These are phyloP conservation scores for Phytophthora hybrid DNA, from an alignment of 352 stramenopile genomes.

Conservation along the genomic window DNA sequence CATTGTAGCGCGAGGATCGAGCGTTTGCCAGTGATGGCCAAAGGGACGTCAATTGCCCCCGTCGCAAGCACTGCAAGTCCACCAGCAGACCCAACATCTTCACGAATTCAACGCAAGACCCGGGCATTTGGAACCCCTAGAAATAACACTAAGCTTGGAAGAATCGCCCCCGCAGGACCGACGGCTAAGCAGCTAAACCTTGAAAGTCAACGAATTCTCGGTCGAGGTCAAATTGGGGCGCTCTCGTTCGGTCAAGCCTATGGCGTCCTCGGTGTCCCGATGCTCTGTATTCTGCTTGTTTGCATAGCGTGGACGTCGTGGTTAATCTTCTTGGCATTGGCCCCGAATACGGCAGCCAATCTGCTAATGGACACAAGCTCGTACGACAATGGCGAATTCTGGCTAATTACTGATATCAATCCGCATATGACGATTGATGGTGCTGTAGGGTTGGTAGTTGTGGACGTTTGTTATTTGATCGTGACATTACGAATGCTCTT, in stretches of 20 bases:
- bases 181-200: conserved; percentile 1
- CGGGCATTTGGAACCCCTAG: not conserved
- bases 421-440: conserved; percentile 4
- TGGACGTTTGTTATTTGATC: conserved; percentile 21
- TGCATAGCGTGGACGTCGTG: conserved; percentile 32
- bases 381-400: conserved; percentile 38
- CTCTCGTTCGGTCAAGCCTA: conserved; percentile 19
- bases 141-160: not conserved
- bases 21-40: not conserved
- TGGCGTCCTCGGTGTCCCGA: conserved; percentile 21
- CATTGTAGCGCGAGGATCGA: not conserved
- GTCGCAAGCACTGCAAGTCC: not conserved
- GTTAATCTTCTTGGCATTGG: conserved; percentile 27
- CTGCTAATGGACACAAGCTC: conserved; percentile 33
- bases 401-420: conserved; percentile 25
- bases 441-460: conserved; percentile 15
- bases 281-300: conserved; percentile 18
- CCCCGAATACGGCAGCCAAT: conserved; percentile 33
- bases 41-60: conserved; percentile 2
- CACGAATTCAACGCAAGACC: not conserved
- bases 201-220: not conserved
- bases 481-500: conserved; percentile 34
- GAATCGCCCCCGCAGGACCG: not conserved
- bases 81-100: not conserved
- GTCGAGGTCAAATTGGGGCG: not conserved